Evolutionary conservation across 2,329 filamentous ascomycete genomes (phyloP), one percentile per base, ranked within the genome.

Genomic region (Colletotrichum caudatum): DNA sequence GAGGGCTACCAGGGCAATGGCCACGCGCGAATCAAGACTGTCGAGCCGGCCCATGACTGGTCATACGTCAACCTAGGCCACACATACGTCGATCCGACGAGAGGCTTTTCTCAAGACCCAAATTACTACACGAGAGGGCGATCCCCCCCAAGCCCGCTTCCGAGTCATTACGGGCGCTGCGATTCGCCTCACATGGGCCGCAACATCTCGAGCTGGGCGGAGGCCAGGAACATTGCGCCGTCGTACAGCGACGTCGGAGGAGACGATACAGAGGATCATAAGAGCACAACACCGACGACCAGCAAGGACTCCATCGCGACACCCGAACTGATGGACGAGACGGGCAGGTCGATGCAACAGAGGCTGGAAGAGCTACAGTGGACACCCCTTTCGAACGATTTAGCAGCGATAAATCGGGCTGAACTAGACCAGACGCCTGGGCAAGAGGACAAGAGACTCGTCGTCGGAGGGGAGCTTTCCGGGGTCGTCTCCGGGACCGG

Each of bases 121-220:
- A 84, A 84, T 75, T 86, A 84, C 74, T 84, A 85, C 7, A 81
- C 81, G 14, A 81, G 87, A 56, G 87, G 87, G 7, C 83, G 87
- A 39, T 89, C 87, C 33, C 87, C 87, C 1, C 86, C 87, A 0
- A 88, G 86, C 51, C 85, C 85, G 16, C 76, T 84, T 46, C 84
- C 85, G 26, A 85, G 82, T 70, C 81, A 85, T 71, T 78, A 80
- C 64, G 84, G 81, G 58, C 76, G 78, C 58, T 79, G 78, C 69
- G 80, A 81, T 35, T 76, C 78, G 26, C 76, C 78, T 33, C 74
- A 76, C 46, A 72, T 75, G 3, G 67, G 74, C 5, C 76, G 78
- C n/a, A 75, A 77, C 54, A 74, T 78, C n/a, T 77, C 81, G 26
- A 78, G 77, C 1, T 83, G 81, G 80, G 81, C 82, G 20, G 78